Evolutionary conservation across 371 early-diverging fungal species (phyloP).

Genomic region (Lichtheimia hyalospora): DNA sequence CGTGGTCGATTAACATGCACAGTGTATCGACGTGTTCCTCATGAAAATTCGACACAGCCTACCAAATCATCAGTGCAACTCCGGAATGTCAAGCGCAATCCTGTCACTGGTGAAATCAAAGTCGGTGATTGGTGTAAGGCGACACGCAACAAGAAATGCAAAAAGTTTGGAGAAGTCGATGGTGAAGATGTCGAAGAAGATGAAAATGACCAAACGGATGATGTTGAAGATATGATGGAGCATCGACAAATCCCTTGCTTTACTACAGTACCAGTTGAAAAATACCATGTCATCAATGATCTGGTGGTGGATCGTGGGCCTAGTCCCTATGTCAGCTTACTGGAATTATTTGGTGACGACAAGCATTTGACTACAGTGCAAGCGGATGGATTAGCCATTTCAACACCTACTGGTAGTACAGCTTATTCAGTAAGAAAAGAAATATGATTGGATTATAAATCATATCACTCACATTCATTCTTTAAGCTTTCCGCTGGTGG

Average conservation of each 20-base stretch:
- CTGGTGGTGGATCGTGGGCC: slow-evolving; percentile 91
- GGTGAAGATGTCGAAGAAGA: slow-evolving; percentile 31
- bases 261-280: slow-evolving; percentile 51
- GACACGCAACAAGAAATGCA: slow-evolving; percentile 7
- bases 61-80: slow-evolving; percentile 24
- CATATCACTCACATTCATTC: no score
- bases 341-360: slow-evolving; percentile 92
- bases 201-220: slow-evolving; percentile 9
- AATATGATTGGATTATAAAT: not conserved
- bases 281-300: slow-evolving; percentile 77
- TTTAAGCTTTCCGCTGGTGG: slow-evolving; percentile 87
- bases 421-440: slow-evolving; percentile 81
- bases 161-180: slow-evolving; percentile 52
- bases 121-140: slow-evolving; percentile 42
- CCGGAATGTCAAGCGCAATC: slow-evolving; percentile 43
- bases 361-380: slow-evolving; percentile 81
- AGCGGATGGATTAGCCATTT: slow-evolving; percentile 90
- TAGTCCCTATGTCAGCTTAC: slow-evolving; percentile 81
- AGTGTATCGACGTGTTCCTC: slow-evolving; percentile 62
- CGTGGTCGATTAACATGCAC: slow-evolving; percentile 89
- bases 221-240: slow-evolving; percentile 17
- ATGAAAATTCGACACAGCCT: slow-evolving; percentile 22
- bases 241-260: slow-evolving; percentile 45
- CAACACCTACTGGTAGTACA: slow-evolving; percentile 97
- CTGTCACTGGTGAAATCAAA: slow-evolving; percentile 45